Percentiles rank a stretch among this genome's conserved stretches.
Evolutionary conservation across 352 stramenopile species (phyloP).

Genomic region (Phytophthora pinifolia): DNA sequence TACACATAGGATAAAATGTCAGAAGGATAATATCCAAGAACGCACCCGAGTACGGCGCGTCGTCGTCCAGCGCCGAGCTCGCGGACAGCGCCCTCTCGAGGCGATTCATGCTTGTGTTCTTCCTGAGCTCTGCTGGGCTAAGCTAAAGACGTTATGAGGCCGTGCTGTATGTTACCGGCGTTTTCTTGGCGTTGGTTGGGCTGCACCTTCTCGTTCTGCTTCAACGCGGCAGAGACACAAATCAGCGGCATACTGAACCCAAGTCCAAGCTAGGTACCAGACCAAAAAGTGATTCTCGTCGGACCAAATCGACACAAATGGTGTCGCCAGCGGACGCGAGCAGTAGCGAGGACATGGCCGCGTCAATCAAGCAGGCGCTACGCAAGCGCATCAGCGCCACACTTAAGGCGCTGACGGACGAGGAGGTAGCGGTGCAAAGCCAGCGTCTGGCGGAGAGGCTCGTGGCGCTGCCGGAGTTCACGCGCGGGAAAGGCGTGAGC

Average conservation of each 20-base stretch:
- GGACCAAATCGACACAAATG: neutral
- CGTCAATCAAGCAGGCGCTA: conserved; percentile 57
- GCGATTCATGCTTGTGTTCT: conserved; percentile 19
- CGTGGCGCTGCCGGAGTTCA: conserved; percentile 53
- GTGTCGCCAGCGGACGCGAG: neutral
- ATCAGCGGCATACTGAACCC: conserved; percentile 8
- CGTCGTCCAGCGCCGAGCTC: conserved; percentile 24
- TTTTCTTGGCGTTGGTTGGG: conserved; percentile 17
- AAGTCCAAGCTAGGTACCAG: conserved; percentile 7
- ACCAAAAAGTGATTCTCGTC: no score
- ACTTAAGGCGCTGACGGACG: conserved; percentile 41
- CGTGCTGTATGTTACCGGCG: neutral
- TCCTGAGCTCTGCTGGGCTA: neutral
- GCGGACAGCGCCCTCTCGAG: conserved; percentile 24
- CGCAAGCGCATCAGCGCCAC: conserved; percentile 49
- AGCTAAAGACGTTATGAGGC: conserved; percentile 16
- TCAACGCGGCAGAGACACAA: conserved; percentile 3
- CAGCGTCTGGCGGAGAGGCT: conserved; percentile 46
- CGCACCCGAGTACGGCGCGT: conserved; percentile 24
- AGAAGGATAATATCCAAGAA: neutral
- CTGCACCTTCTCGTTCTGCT: conserved; percentile 1
- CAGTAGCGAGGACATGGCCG: conserved; percentile 30
- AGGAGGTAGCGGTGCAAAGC: conserved; percentile 58
- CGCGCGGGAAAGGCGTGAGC: conserved; percentile 44
- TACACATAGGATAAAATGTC: neutral